phyloP scores from a whole-genome alignment of 805 yeast species.

The Starmerella sp. region DNA sequence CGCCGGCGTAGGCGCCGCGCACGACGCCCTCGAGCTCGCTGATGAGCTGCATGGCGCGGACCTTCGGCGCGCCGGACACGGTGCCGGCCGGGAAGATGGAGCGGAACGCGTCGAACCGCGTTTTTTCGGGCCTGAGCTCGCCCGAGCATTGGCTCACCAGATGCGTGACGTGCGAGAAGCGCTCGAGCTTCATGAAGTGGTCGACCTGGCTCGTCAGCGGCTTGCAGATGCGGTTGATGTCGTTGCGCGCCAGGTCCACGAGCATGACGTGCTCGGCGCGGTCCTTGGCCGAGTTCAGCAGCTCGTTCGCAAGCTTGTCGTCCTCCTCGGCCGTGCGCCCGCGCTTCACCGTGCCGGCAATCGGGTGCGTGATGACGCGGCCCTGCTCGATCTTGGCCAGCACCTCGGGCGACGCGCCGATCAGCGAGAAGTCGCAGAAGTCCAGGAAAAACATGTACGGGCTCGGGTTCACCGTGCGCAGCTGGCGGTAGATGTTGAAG shows the following conservation, averaged over 20 bases:
- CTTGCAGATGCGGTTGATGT: slow-evolving; percentile 86
- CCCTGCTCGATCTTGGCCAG: slow-evolving; percentile 74
- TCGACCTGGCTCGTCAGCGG: slow-evolving; percentile 80
- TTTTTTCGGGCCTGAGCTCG: slow-evolving; percentile 66
- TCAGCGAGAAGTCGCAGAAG: slow-evolving; percentile 68
- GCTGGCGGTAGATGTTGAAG: slow-evolving; percentile 86
- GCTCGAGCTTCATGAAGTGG: slow-evolving; percentile 74
- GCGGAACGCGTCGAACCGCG: slow-evolving; percentile 93
- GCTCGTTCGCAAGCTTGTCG: slow-evolving; percentile 62
- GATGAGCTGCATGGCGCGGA: slow-evolving; percentile 89
- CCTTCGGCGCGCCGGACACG: slow-evolving; percentile 97
- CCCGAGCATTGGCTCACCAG: slow-evolving; percentile 93
- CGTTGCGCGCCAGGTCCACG: slow-evolving; percentile 95
- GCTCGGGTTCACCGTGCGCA: slow-evolving; percentile 92
- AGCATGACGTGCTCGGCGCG: slow-evolving; percentile 98
- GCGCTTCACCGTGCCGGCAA: slow-evolving; percentile 90
- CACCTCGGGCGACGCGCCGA: slow-evolving; percentile 96
- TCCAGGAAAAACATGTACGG: slow-evolving; percentile 94
- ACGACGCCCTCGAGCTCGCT: slow-evolving; percentile 82
- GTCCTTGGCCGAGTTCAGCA: slow-evolving; percentile 72
- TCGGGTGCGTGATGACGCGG: slow-evolving; percentile 85
- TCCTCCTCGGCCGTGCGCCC: slow-evolving; percentile 90
- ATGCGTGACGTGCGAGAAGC: slow-evolving; percentile 96
- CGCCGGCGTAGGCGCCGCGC: slow-evolving; percentile 96
- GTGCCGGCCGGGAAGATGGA: slow-evolving; percentile 99